Percentiles rank a stretch among this genome's conserved stretches.
Evolutionary conservation across 345 rosid genomes (phyloP).

Genomic region (Cardamine resedifolia): DNA sequence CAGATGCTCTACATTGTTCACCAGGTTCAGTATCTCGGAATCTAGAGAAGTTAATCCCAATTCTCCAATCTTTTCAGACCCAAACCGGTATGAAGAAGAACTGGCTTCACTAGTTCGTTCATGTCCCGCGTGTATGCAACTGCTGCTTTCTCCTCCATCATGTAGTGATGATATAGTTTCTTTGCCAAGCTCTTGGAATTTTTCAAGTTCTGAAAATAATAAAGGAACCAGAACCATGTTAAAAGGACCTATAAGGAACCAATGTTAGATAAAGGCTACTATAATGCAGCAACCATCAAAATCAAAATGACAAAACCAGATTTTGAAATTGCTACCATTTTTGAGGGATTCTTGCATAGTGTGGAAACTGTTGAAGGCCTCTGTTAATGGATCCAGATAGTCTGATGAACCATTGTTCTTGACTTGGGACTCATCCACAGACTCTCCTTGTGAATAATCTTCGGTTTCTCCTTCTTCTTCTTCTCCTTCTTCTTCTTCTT

Average conservation of each 20-base stretch:
- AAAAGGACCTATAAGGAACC: neutral
- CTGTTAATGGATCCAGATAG: conserved; percentile 55
- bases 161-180: conserved; percentile 35
- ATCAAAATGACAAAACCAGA: conserved; percentile 12
- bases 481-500: conserved; percentile 43
- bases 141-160: conserved; percentile 35
- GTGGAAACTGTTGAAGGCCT: conserved; percentile 53
- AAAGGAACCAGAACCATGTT: neutral
- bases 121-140: conserved; percentile 21
- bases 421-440: conserved; percentile 45
- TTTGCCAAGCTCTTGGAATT: conserved; percentile 58
- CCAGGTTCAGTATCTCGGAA: conserved; percentile 46
- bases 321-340: conserved; percentile 45
- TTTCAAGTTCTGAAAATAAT: conserved; percentile 52
- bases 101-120: conserved; percentile 39
- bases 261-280: neutral
- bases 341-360: conserved; percentile 65
- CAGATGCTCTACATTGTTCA: conserved; percentile 48
- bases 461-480: conserved; percentile 46
- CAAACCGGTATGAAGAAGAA: conserved; percentile 42
- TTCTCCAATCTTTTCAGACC: conserved; percentile 36
- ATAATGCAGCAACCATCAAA: neutral
- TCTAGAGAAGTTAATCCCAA: conserved; percentile 41
- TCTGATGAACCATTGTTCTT: conserved; percentile 42
- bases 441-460: conserved; percentile 46